These are phyloP conservation scores for Asterionellopsis glacialis DNA, from an alignment of 108 stramenopile species.

Conservation along the genomic window DNA sequence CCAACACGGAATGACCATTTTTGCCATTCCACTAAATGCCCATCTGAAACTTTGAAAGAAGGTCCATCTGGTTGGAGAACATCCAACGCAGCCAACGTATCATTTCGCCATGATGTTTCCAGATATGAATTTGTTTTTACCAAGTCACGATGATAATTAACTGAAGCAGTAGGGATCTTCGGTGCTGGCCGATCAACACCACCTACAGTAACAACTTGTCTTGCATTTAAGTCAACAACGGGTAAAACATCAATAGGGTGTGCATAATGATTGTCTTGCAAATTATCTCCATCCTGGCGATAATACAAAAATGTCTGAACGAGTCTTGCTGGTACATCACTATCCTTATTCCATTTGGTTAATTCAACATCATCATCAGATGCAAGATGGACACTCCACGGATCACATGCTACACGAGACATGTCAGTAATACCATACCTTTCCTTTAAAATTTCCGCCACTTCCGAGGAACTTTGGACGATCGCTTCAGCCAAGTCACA, in stretches of 20 bases:
- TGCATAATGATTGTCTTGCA: constrained; percentile 68
- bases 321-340: constrained; percentile 30
- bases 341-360: constrained; percentile 13
- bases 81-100: constrained; percentile 35
- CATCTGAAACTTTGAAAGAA: constrained; percentile 45
- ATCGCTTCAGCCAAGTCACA: constrained; percentile 63
- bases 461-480: constrained; percentile 28
- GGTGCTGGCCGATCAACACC: constrained; percentile 40
- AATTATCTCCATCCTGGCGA: constrained; percentile 33
- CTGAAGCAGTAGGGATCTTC: constrained; percentile 27
- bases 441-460: constrained; percentile 28
- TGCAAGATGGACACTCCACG: constrained; percentile 64
- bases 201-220: constrained; percentile 42
- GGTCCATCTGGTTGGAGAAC: constrained; percentile 65
- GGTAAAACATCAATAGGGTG: constrained; percentile 74
- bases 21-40: constrained; percentile 57
- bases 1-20: constrained; percentile 61
- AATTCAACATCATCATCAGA: constrained; percentile 22
- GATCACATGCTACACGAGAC: constrained; percentile 45
- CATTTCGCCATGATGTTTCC: constrained; percentile 23
- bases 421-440: constrained; percentile 48
- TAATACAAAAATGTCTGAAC: constrained; percentile 67
- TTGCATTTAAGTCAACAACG: constrained; percentile 52
- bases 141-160: constrained; percentile 56
- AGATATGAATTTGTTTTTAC: constrained; percentile 48